Evolutionary conservation across 371 early-diverging fungal species (phyloP), one percentile per base, ranked within the genome.

Genomic region (Mucor saturninus): DNA sequence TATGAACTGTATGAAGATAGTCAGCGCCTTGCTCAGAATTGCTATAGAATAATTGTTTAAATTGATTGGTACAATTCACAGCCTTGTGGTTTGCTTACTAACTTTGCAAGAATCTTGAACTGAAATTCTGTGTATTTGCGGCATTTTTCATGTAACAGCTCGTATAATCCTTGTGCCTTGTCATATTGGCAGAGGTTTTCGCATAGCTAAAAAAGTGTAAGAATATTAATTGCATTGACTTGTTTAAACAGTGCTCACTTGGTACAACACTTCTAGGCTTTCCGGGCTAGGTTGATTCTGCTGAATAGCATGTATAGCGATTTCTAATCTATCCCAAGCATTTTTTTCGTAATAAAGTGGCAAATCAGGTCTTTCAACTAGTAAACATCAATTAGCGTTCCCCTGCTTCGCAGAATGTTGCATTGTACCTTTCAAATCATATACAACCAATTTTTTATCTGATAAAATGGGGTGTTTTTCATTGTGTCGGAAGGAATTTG

Each of bases 151-250:
- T 83, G 75, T n/a, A 93, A 77, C 52, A 79, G 80, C 3, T 72
- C 67, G 65, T 92, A 94, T 10, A 93, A 64, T 3, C 74, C 67
- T 51, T 83, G 80, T 10, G 86, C 89, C 62, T 86, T 80, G 35
- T 91, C 88, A 69, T 93, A 91, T 52, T 89, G 83, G 62, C 95
- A 96, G n/a, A 96, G 77, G 55, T 91, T 88, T 64, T 96, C 95
- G 69, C 92, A 93, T 29, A 91, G 74, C 85, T 85, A 59, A 32
- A n/a, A 15, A 48, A 35, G 6, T 32, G 3, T 10, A 11, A 21
- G 21, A 21, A 21, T 21, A 38, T 4, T 26, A 29, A 26, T 9
- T 1, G 21, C 11, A 6, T 3, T 29, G 1, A 39, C 13, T 5
- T 29, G 13, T 42, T 40, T 29, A 26, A 45, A 6, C 13, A 29